Base-by-base conservation (phyloP, 192 early-diverging fungal species). In the Spizellomyces punctatus region DNA sequence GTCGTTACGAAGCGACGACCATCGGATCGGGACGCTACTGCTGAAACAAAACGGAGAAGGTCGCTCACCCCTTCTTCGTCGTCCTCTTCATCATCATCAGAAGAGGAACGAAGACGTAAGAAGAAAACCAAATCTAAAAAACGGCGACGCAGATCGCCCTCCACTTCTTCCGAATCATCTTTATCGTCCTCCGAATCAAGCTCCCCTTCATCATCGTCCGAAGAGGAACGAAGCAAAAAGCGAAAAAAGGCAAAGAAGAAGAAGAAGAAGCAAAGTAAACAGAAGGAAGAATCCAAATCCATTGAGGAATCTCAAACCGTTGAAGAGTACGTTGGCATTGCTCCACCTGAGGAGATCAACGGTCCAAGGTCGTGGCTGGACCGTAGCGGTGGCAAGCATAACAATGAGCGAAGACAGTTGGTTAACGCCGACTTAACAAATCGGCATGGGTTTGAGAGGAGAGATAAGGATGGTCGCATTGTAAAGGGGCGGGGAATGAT, bases 161-260 rank as follows among this genome's bases (percentile, higher is more conserved):
- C 36, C 45, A 72, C 63, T 19, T 55, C 56, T n/a, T 41, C 45
- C 66, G 41, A 52, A 17, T 0, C 10, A 8, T 72, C 74, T 42
- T 78, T 71, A 22, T 41, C 63, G 16, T 59, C 60, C 10, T 82
- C 75, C 5, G 52, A 41, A 21, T 67, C 78, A 21, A 66, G 66
- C 10, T 80, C 77, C 14, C 54, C 41, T 6, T 78, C 75, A 46
- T 71, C 68, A 27, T 80, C 76, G 17, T 75, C 80, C 19, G 82
- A 78, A 10, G 58, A 63, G n/a, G 72, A 77, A 22, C 68, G 63
- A 22, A 60, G 63, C 27, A 76, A 42, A 75, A 50, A 69, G 73
- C 5, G 75, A 81, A 64, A 71, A 79, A 14, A 64, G 46, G 59
- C 16, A n/a, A 79, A 77, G 64, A 76, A 82, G 73, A 47, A 72